phyloP scores from a whole-genome alignment of 768 basidiomycete genomes.

The Tricholoma terreum region DNA sequence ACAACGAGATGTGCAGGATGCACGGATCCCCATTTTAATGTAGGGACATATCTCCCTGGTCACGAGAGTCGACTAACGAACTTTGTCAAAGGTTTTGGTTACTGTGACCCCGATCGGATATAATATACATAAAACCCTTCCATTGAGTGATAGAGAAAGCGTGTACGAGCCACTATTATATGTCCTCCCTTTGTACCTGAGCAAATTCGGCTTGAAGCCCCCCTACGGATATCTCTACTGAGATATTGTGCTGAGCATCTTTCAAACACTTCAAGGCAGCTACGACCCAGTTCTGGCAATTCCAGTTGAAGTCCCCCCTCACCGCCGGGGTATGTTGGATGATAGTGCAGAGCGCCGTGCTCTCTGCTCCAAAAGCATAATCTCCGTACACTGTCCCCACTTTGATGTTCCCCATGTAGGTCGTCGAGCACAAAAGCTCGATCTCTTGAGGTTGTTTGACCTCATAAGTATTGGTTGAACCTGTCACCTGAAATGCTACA shows the following conservation, averaged over 20 bases:
- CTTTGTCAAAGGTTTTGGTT: not conserved
- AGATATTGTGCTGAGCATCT: slow-evolving; percentile 2
- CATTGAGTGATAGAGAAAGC: not conserved
- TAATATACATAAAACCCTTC: not conserved
- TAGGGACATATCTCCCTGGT: not conserved
- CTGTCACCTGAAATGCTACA: not conserved
- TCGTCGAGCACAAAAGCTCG: not conserved
- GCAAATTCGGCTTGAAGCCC: not conserved
- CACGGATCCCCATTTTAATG: slow-evolving; percentile 5
- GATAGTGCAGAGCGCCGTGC: not conserved
- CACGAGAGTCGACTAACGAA: not conserved
- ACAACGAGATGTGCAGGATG: slow-evolving; percentile 3
- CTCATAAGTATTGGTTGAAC: not conserved
- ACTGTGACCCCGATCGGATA: not conserved
- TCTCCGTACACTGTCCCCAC: not conserved
- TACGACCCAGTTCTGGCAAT: slow-evolving; percentile 4
- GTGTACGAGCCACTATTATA: not conserved
- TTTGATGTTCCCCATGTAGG: slow-evolving; percentile 3
- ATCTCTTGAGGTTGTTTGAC: slow-evolving; percentile 1
- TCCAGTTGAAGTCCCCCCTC: not conserved
- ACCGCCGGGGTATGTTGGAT: not conserved
- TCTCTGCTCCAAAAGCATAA: not conserved
- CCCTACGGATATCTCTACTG: not conserved
- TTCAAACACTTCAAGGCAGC: not conserved
- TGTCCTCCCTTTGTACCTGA: not conserved